Evolutionary conservation across 1,284 basidiomycete genomes (phyloP), one percentile per base, ranked within the genome.

Genomic region (Heterobasidion parviporum): DNA sequence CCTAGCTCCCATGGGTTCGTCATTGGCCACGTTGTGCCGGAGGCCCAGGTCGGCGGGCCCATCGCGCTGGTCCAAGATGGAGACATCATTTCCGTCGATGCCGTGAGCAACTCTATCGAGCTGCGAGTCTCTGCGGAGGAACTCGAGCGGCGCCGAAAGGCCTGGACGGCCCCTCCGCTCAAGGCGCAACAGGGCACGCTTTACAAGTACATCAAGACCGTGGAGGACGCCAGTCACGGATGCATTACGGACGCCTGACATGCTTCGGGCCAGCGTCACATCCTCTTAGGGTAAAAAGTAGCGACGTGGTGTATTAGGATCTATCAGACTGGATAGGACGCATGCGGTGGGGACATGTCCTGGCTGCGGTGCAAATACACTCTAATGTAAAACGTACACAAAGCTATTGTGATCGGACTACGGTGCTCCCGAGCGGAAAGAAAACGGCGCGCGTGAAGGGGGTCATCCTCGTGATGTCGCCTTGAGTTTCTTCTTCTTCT

Each of bases 61-160:
- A 96, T 97, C 65, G 94, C 89, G 9, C 81, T 97, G 20, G 88
- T 97, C 6, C 70, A 81, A 60, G 93, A 96, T 65, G 94, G 94
- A 1, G 94, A 97, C 68, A 73, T 82, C 55, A 92, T 94, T 64
- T 81, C 84, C 44, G 88, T 94, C 57, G 89, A 94, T 65, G 93
- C 93, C 3, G 81, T 91, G 52, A 81, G 82, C 62, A 96, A 96
- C 71, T 85, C 82, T 46, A 83, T 97, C 61, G 79, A 92, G 64
- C 72, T 95, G 43, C 72, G 77, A 5, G 82, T 96, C 32, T 70
- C 84, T 1, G 76, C 79, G 2, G 82, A 84, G 59, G 92, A 93
- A 68, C 75, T 96, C 57, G 83, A 78, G 58, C 72, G 72, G 59
- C 80, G 94, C 10, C 76, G 82, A 52, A 76, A 74, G 41, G 72